Evolutionary conservation across 495 filamentous ascomycete genomes (phyloP).

Genomic region (Xylaria acuta): DNA sequence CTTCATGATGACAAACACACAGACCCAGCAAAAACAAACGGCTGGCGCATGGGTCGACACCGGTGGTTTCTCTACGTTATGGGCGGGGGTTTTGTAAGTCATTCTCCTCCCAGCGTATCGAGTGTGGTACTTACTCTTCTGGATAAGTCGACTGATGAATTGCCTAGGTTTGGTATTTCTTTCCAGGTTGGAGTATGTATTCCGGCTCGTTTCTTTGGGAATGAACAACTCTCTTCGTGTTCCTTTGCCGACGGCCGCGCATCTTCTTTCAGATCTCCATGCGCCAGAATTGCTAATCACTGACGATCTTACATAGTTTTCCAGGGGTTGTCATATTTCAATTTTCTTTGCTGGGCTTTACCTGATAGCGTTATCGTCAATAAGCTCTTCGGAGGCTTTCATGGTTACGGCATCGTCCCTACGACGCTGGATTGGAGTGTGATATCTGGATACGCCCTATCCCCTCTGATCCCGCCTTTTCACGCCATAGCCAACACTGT

Average conservation of each 20-base stretch:
- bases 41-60: conserved; percentile 71
- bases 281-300: not conserved
- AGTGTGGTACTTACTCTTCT: conserved; percentile 38
- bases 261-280: not conserved
- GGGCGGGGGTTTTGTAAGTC: conserved; percentile 49
- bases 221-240: not conserved
- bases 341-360: conserved; percentile 67
- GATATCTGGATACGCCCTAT: conserved; percentile 68
- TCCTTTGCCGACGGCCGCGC: not conserved
- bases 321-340: conserved; percentile 64
- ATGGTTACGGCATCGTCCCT: conserved; percentile 65
- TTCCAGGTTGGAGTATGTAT: conserved; percentile 56
- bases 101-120: conserved; percentile 46
- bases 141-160: conserved; percentile 38
- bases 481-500: conserved; percentile 68
- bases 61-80: conserved; percentile 68
- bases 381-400: conserved; percentile 70
- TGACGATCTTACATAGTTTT: conserved; percentile 42
- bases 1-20: conserved; percentile 68
- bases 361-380: conserved; percentile 70
- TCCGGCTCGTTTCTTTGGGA: not conserved
- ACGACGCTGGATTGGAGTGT: conserved; percentile 71
- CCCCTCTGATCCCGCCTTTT: conserved; percentile 73
- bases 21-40: conserved; percentile 63
- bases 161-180: conserved; percentile 58